phyloP scores from a whole-genome alignment of 176 grass and related monocot species.

The Guadua angustifolia region DNA sequence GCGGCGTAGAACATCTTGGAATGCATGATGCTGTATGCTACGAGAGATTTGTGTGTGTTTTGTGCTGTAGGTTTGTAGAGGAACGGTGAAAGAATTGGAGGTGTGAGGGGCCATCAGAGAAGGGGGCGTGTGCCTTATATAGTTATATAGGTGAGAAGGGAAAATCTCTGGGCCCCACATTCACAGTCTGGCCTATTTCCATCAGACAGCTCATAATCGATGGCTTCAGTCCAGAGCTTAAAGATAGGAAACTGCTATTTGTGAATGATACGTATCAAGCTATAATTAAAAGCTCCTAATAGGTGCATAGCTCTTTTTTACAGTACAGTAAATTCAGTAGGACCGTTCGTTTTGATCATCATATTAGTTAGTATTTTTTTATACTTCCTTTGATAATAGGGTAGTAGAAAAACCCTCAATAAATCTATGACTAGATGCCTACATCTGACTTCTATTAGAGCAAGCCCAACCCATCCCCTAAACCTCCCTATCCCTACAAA shows the following conservation, averaged over 20 bases:
- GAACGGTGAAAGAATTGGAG: background rate
- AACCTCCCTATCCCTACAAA: no score
- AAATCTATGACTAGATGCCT: no score
- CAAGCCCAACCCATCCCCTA: no score
- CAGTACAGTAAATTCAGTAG: no score
- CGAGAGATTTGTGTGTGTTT: background rate
- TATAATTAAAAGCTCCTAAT: background rate
- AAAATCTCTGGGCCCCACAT: background rate
- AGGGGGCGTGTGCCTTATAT: constrained; percentile 29
- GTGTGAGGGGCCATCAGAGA: background rate
- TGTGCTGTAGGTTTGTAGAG: background rate
- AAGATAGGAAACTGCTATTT: constrained; percentile 27
- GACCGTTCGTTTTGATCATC: no score
- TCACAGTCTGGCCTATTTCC: constrained; percentile 45
- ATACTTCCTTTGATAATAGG: no score
- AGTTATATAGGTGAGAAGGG: constrained; percentile 46
- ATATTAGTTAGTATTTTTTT: no score
- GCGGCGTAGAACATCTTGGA: constrained; percentile 45
- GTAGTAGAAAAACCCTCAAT: no score
- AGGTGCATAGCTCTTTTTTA: background rate
- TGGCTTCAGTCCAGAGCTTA: constrained; percentile 17
- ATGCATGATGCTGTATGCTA: constrained; percentile 20
- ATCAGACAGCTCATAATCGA: constrained; percentile 42
- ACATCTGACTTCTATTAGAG: no score
- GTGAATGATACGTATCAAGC: background rate